phyloP scores from a whole-genome alignment of 257 asterid species.

The Jaltomata sinuosa region DNA sequence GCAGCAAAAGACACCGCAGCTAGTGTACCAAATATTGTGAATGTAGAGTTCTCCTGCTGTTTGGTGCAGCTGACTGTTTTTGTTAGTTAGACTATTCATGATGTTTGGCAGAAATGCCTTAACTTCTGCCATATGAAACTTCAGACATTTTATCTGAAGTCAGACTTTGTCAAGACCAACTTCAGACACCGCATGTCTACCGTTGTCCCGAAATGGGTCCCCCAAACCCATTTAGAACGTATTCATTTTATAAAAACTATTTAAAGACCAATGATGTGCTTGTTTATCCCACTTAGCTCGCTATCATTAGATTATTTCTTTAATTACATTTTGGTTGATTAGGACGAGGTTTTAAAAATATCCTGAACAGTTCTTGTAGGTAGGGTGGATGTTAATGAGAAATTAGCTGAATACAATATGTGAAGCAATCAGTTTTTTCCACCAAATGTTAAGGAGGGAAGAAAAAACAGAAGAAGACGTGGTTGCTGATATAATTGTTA shows the following conservation, averaged over 20 bases:
- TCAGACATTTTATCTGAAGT: neutral
- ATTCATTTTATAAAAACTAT: neutral
- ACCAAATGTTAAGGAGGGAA: neutral
- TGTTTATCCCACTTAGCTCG: neutral
- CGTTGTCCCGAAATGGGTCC: neutral
- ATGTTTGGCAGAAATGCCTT: neutral
- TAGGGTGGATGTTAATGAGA: neutral
- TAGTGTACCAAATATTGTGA: constrained; percentile 1
- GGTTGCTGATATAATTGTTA: neutral
- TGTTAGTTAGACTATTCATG: neutral
- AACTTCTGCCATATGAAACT: neutral
- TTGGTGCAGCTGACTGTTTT: neutral
- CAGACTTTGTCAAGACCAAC: neutral
- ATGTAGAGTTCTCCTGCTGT: neutral
- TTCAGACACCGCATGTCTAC: neutral
- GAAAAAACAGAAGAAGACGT: neutral
- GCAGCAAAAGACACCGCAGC: constrained; percentile 53
- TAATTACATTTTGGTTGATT: neutral
- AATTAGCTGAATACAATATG: neutral
- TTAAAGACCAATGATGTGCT: neutral
- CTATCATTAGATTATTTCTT: neutral
- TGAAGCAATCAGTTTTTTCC: neutral
- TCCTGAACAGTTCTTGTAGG: neutral
- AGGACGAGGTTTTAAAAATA: neutral
- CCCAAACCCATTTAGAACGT: neutral